A percentile compares a stretch with the other conserved stretches of the same genome.
These are phyloP conservation scores for Ophiosphaerella narmari DNA, from an alignment of 2,329 filamentous ascomycete species.

Conservation along the genomic window DNA sequence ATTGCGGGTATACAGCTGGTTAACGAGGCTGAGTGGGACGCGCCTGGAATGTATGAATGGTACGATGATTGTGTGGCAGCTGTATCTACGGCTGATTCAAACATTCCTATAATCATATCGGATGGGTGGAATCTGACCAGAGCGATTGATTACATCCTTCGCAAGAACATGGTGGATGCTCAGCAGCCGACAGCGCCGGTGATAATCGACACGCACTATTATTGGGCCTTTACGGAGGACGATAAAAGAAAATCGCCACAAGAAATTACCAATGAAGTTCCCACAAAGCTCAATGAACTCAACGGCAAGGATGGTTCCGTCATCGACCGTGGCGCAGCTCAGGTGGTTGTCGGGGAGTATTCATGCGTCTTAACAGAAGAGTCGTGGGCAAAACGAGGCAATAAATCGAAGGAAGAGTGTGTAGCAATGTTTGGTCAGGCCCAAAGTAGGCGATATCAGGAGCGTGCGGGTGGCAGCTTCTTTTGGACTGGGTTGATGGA, in stretches of 20 bases:
- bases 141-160: slow-evolving; percentile 52
- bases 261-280: slow-evolving; percentile 56
- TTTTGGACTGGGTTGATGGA: slow-evolving; percentile 68
- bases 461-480: slow-evolving; percentile 57
- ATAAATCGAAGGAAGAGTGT: slow-evolving; percentile 45
- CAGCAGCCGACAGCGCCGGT: slow-evolving; percentile 51
- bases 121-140: slow-evolving; percentile 61
- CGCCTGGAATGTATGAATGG: slow-evolving; percentile 60
- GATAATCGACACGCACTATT: slow-evolving; percentile 63
- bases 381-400: slow-evolving; percentile 50
- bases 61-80: slow-evolving; percentile 58
- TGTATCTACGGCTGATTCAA: slow-evolving; percentile 54
- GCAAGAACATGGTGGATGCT: slow-evolving; percentile 45
- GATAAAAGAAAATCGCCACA: slow-evolving; percentile 58
- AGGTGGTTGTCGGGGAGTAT: slow-evolving; percentile 63
- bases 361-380: slow-evolving; percentile 60
- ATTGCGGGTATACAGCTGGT: slow-evolving; percentile 62
- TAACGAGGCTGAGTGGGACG: slow-evolving; percentile 60
- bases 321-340: slow-evolving; percentile 55
- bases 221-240: slow-evolving; percentile 61
- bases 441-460: slow-evolving; percentile 55
- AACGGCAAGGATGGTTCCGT: slow-evolving; percentile 55
- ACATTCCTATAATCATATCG: slow-evolving; percentile 61
- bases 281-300: slow-evolving; percentile 51
- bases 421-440: slow-evolving; percentile 54